Conservation (phyloP, 2,329 filamentous ascomycete genomes). For the Cercospora zeae-maydis region DNA sequence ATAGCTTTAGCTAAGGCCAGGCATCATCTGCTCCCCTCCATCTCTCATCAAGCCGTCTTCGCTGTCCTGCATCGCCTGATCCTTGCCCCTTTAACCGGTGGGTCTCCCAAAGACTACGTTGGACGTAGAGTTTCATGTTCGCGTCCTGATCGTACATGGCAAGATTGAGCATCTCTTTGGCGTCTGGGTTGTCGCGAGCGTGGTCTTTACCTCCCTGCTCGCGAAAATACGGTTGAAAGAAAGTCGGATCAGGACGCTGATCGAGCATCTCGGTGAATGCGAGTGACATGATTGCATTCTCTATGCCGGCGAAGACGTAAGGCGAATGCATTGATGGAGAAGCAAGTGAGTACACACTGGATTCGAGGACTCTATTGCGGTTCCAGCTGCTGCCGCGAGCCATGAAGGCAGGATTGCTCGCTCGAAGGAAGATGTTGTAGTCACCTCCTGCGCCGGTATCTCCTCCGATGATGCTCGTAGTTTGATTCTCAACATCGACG, state of each 20-base stretch:
- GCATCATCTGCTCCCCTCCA: constrained; percentile 34
- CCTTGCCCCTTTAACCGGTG: constrained; percentile 21
- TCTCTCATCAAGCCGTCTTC: constrained; percentile 37
- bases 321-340: constrained; percentile 45
- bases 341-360: constrained; percentile 49
- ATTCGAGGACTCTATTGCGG: constrained; percentile 30
- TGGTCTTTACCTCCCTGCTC: background rate
- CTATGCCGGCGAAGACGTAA: constrained; percentile 48
- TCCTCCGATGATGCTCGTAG: background rate
- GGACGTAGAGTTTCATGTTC: constrained; percentile 41
- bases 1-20: background rate
- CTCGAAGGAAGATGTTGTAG: constrained; percentile 49
- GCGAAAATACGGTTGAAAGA: constrained; percentile 25
- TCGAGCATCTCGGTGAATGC: constrained; percentile 45
- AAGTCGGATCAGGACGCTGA: constrained; percentile 41
- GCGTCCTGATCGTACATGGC: constrained; percentile 48
- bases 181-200: constrained; percentile 9
- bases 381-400: constrained; percentile 27
- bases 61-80: constrained; percentile 12
- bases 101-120: constrained; percentile 36
- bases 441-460: constrained; percentile 10
- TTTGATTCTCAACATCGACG: constrained; percentile 24
- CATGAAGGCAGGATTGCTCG: constrained; percentile 28
- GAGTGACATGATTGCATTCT: constrained; percentile 44
- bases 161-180: constrained; percentile 40